Evolutionary conservation across 139 green algal genomes (phyloP).

Genomic region (Coccomyxa sp.): DNA sequence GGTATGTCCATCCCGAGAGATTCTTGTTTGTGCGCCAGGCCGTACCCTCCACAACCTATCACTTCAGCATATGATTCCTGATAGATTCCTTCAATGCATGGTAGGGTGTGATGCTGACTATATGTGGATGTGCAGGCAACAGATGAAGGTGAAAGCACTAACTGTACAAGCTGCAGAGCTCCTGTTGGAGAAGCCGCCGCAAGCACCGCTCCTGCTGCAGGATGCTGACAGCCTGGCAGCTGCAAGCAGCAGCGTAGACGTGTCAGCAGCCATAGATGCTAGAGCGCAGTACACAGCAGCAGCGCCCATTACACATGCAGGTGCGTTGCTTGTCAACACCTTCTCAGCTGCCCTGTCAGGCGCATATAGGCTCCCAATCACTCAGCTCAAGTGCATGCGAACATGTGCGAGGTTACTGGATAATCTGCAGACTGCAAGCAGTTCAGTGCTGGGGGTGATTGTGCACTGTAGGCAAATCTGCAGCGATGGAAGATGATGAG

Average conservation of each 20-base stretch:
- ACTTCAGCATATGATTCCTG: background rate
- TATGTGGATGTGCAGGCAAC: background rate
- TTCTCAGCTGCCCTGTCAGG: no score
- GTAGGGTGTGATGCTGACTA: no score
- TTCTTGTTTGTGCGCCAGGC: background rate
- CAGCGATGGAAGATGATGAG: background rate
- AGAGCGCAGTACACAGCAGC: background rate
- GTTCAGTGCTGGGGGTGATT: no score
- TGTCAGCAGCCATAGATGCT: background rate
- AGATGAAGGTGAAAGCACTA: background rate
- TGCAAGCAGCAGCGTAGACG: background rate
- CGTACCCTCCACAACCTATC: background rate
- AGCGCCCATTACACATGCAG: background rate
- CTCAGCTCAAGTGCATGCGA: background rate
- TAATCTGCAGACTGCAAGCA: background rate
- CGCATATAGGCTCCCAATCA: no score
- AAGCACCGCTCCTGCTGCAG: background rate
- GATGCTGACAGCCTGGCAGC: background rate
- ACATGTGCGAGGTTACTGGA: background rate
- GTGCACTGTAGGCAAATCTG: no score
- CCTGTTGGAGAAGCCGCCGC: conserved; percentile 3
- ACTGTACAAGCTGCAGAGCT: background rate
- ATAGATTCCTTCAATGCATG: no score
- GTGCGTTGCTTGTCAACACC: no score
- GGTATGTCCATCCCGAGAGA: conserved; percentile 19